These are phyloP conservation scores for Polychaeton citri DNA, from an alignment of 2,329 filamentous ascomycete genomes.

Conservation along the genomic window DNA sequence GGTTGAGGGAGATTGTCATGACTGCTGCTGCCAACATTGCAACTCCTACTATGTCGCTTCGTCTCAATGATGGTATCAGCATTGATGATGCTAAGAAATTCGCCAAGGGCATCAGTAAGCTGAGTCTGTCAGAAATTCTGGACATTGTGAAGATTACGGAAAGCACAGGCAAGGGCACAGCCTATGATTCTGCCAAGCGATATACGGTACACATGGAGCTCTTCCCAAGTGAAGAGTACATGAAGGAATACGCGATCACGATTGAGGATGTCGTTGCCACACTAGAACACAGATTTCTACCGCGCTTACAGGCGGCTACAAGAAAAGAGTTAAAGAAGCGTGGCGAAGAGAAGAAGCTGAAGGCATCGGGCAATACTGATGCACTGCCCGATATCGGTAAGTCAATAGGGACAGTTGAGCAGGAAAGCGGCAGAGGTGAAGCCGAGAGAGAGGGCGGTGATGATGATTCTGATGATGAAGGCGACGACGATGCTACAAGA, in stretches of 20 bases:
- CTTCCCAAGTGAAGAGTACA: slow-evolving; percentile 76
- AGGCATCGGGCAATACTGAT: slow-evolving; percentile 42
- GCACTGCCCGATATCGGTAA: slow-evolving; percentile 66
- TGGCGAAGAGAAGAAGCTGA: slow-evolving; percentile 42
- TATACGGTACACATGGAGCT: slow-evolving; percentile 74
- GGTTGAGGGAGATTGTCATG: slow-evolving; percentile 95
- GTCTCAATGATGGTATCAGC: slow-evolving; percentile 59
- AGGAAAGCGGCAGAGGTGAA: slow-evolving; percentile 29
- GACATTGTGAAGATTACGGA: slow-evolving; percentile 74
- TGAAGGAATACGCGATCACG: slow-evolving; percentile 69
- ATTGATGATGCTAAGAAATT: slow-evolving; percentile 61
- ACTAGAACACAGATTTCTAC: slow-evolving; percentile 69
- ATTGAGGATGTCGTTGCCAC: slow-evolving; percentile 63
- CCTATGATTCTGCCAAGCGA: slow-evolving; percentile 61
- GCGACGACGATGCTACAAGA: slow-evolving; percentile 44
- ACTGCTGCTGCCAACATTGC: slow-evolving; percentile 81
- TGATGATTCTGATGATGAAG: slow-evolving; percentile 57
- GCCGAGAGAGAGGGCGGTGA: slow-evolving; percentile 42
- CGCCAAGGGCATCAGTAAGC: slow-evolving; percentile 78
- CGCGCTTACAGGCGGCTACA: slow-evolving; percentile 55
- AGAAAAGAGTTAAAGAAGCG: slow-evolving; percentile 72
- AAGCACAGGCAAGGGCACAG: slow-evolving; percentile 57
- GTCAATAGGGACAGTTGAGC: slow-evolving; percentile 43
- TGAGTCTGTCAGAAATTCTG: slow-evolving; percentile 71
- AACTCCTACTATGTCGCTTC: slow-evolving; percentile 80